Evolutionary conservation across 2,329 filamentous ascomycete genomes (phyloP).

Genomic region (Fusarium sp.): DNA sequence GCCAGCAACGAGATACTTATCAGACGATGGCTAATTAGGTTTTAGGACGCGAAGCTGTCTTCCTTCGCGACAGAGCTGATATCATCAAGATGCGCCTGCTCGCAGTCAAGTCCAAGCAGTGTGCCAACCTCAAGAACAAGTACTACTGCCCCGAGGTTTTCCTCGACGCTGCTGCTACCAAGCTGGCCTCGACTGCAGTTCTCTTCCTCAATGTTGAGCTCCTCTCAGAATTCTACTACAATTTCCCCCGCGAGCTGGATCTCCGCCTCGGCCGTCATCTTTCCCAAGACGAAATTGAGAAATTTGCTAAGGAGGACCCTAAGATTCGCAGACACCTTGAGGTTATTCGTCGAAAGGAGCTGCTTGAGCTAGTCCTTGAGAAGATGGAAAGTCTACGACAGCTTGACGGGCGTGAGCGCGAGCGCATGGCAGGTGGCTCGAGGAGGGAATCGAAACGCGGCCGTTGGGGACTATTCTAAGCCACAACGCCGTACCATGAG

Average conservation of each 20-base stretch:
- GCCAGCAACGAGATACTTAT: slow-evolving; percentile 22
- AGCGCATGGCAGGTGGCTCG: slow-evolving; percentile 53
- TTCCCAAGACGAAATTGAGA: slow-evolving; percentile 84
- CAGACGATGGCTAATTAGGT: slow-evolving; percentile 45
- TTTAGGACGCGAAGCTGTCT: slow-evolving; percentile 89
- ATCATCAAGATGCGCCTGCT: slow-evolving; percentile 91
- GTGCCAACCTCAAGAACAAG: slow-evolving; percentile 86
- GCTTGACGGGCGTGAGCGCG: slow-evolving; percentile 82
- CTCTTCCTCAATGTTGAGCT: slow-evolving; percentile 98
- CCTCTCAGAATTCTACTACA: slow-evolving; percentile 97
- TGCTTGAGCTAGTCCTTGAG: slow-evolving; percentile 91
- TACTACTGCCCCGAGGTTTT: slow-evolving; percentile 98
- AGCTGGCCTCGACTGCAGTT: slow-evolving; percentile 94
- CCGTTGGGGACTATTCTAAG: slow-evolving; percentile 67
- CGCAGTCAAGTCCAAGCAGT: slow-evolving; percentile 93
- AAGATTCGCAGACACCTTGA: slow-evolving; percentile 92
- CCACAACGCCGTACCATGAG: slow-evolving; percentile 30
- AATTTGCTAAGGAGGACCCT: slow-evolving; percentile 93
- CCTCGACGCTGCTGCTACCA: slow-evolving; percentile 96
- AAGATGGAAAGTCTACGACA: slow-evolving; percentile 95
- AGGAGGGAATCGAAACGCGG: slow-evolving; percentile 57
- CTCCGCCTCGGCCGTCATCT: slow-evolving; percentile 86
- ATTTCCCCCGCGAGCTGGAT: slow-evolving; percentile 95
- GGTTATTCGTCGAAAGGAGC: slow-evolving; percentile 90
- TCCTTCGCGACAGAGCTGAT: slow-evolving; percentile 91